Percentiles rank a stretch among this genome's conserved stretches.
Evolutionary conservation across 2,329 filamentous ascomycete genomes (phyloP).

Genomic region (Hirsutella rhossiliensis): DNA sequence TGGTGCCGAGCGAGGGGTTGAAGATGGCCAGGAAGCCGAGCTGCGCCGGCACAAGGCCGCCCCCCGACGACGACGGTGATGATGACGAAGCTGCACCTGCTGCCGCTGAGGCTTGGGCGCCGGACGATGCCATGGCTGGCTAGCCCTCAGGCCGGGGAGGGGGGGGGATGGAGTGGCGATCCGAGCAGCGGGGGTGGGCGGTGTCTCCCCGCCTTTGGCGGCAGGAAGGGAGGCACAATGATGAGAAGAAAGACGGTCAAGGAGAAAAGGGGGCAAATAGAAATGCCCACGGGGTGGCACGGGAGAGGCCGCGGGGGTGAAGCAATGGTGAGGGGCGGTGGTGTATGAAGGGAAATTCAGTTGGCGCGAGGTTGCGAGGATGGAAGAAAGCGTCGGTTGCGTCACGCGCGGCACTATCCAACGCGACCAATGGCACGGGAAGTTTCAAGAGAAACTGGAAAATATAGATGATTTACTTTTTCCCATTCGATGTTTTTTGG

Average conservation of each 20-base stretch:
- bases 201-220: too few relatives aligned
- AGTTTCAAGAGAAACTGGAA: too few relatives aligned
- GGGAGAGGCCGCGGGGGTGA: neutral
- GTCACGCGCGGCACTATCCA: too few relatives aligned
- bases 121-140: neutral
- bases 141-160: neutral
- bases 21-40: conserved; percentile 90
- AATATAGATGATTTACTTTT: too few relatives aligned
- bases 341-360: neutral
- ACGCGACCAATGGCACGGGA: too few relatives aligned
- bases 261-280: neutral
- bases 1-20: conserved; percentile 66
- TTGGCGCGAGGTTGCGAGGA: too few relatives aligned
- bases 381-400: too few relatives aligned
- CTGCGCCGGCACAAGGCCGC: conserved; percentile 51
- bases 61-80: neutral
- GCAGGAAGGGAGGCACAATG: too few relatives aligned
- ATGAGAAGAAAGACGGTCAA: neutral
- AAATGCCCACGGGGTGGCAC: neutral
- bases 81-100: neutral
- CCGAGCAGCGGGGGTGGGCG: neutral
- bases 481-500: too few relatives aligned
- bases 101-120: neutral
- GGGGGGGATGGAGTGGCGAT: neutral
- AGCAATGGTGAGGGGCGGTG: neutral